Evolutionary conservation across 2,329 filamentous ascomycete species (phyloP).

Genomic region (Shiraia sp.): DNA sequence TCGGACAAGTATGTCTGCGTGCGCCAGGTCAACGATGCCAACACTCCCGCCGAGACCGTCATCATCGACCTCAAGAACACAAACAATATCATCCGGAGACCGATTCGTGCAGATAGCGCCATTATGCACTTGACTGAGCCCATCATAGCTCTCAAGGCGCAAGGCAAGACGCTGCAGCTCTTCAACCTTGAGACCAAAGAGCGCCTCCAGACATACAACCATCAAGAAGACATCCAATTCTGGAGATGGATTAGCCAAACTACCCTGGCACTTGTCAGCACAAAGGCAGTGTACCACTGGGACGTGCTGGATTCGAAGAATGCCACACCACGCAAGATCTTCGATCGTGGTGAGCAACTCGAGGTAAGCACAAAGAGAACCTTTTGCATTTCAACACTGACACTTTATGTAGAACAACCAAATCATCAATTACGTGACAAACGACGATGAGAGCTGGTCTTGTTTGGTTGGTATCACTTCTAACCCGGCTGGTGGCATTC

Average conservation of each 20-base stretch:
- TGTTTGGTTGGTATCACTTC: slow-evolving; percentile 95
- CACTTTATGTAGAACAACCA: slow-evolving; percentile 72
- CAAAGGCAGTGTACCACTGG: slow-evolving; percentile 93
- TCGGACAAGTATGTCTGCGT: slow-evolving; percentile 97
- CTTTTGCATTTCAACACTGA: slow-evolving; percentile 5
- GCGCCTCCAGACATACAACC: slow-evolving; percentile 94
- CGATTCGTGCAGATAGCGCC: slow-evolving; percentile 98
- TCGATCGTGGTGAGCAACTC: slow-evolving; percentile 91
- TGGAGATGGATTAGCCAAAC: slow-evolving; percentile 99
- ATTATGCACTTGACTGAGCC: slow-evolving; percentile 99
- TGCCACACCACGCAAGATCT: slow-evolving; percentile 79
- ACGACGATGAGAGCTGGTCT: slow-evolving; percentile 97
- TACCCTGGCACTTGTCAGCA: slow-evolving; percentile 86
- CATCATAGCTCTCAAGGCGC: slow-evolving; percentile 95
- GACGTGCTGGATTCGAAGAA: slow-evolving; percentile 88
- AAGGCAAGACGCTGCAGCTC: slow-evolving; percentile 92
- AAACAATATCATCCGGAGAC: slow-evolving; percentile 91
- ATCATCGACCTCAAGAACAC: slow-evolving; percentile 97
- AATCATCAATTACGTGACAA: slow-evolving; percentile 99
- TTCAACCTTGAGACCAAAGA: slow-evolving; percentile 92
- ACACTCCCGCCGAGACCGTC: slow-evolving; percentile 87
- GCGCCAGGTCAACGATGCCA: slow-evolving; percentile 87
- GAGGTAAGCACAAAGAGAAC: slow-evolving; percentile 56
- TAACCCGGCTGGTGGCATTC: slow-evolving; percentile 88
- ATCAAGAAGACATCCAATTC: slow-evolving; percentile 97